A percentile compares a stretch with the other conserved stretches of the same genome.
These are phyloP conservation scores for Sarocladium oryzae DNA, from an alignment of 2,329 filamentous ascomycete species.

Conservation along the genomic window DNA sequence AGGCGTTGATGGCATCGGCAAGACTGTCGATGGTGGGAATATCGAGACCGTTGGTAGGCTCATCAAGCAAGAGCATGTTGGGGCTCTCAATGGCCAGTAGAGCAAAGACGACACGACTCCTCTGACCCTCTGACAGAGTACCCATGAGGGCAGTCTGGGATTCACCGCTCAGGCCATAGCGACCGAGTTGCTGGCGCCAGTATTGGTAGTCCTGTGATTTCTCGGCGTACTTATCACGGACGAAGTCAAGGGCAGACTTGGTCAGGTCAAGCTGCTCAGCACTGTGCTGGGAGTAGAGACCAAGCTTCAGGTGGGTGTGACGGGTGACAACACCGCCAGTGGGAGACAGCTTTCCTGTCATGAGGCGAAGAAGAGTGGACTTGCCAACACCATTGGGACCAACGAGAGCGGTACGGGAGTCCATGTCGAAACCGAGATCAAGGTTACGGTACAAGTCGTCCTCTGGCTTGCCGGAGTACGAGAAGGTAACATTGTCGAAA, in stretches of 20 bases:
- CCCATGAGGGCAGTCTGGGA: conserved; percentile 96
- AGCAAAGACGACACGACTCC: conserved; percentile 96
- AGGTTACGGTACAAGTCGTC: conserved; percentile 96
- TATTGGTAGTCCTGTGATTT: conserved; percentile 98
- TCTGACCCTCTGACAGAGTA: conserved; percentile 94
- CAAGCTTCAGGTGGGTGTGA: conserved; percentile 97
- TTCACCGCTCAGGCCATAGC: conserved; percentile 89
- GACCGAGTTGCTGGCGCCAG: conserved; percentile 95
- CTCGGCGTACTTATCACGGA: conserved; percentile 84
- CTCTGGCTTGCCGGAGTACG: conserved; percentile 81
- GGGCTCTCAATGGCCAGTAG: conserved; percentile 89
- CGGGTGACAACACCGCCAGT: conserved; percentile 76
- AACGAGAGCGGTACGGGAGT: conserved; percentile 92
- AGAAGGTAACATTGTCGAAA: conserved; percentile 96
- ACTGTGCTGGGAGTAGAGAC: conserved; percentile 97
- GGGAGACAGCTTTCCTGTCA: conserved; percentile 90
- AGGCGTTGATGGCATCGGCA: conserved; percentile 96
- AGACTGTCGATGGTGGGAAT: conserved; percentile 97
- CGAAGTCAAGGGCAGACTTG: conserved; percentile 96
- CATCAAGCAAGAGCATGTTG: conserved; percentile 97
- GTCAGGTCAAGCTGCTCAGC: conserved; percentile 97
- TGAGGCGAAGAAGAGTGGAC: conserved; percentile 89
- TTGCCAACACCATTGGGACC: conserved; percentile 99
- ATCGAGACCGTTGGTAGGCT: conserved; percentile 98
- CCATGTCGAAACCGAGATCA: conserved; percentile 99